These are phyloP conservation scores for Rubroboletus pulcherrimus DNA, from an alignment of 768 basidiomycete species.

Conservation along the genomic window DNA sequence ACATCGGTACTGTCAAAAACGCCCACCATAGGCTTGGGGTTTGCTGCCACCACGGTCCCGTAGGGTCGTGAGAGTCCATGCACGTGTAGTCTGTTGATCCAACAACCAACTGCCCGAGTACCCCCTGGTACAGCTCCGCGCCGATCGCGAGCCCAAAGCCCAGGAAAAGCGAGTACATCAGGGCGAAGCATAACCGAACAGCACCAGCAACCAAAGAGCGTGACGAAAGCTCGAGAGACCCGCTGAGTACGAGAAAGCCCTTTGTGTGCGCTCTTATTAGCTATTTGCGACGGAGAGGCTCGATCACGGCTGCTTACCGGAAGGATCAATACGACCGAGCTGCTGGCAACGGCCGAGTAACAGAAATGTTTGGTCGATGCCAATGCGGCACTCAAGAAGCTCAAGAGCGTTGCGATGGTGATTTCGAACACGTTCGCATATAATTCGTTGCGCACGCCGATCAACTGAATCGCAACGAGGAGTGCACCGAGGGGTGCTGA, in stretches of 20 bases:
- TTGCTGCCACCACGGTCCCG: conserved; percentile 68
- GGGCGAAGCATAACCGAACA: conserved; percentile 74
- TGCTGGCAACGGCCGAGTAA: conserved; percentile 76
- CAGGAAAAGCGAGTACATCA: conserved; percentile 74
- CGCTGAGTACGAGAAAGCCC: conserved; percentile 69
- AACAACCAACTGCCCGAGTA: conserved; percentile 44
- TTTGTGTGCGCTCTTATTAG: conserved; percentile 13
- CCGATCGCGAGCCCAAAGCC: conserved; percentile 85
- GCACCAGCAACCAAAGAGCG: conserved; percentile 83
- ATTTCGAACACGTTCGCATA: conserved; percentile 84
- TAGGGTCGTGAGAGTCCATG: conserved; percentile 46
- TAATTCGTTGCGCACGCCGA: conserved; percentile 71
- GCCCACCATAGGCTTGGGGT: conserved; percentile 75
- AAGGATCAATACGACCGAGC: conserved; percentile 75
- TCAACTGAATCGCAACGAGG: conserved; percentile 67
- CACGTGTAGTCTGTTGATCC: conserved; percentile 63
- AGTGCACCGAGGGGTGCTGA: conserved; percentile 74
- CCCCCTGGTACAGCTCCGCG: conserved; percentile 58
- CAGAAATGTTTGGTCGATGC: conserved; percentile 68
- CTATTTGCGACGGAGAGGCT: neutral
- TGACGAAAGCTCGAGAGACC: conserved; percentile 74
- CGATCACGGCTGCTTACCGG: conserved; percentile 44
- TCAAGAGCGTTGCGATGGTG: conserved; percentile 73
- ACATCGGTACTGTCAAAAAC: conserved; percentile 70
- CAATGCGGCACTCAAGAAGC: conserved; percentile 74